phyloP scores from a whole-genome alignment of 2,329 filamentous ascomycete species.

The Aspergillus transmontanensis region DNA sequence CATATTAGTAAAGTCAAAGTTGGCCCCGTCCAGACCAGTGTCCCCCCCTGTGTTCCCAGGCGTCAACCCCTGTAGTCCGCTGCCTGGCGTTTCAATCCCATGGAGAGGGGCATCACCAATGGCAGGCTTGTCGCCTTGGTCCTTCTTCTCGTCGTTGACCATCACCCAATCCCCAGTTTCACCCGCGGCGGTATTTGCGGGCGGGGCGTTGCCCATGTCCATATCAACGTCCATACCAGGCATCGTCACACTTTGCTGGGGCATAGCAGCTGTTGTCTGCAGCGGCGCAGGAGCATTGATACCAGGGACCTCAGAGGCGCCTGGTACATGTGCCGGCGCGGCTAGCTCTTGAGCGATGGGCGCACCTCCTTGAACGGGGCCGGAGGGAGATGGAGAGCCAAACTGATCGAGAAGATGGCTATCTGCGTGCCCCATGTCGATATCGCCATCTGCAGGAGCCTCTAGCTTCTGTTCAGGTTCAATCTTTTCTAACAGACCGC shows the following conservation, averaged over 20 bases:
- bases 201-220: slow-evolving; percentile 55
- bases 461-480: slow-evolving; percentile 33
- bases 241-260: slow-evolving; percentile 14
- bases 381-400: slow-evolving; percentile 24
- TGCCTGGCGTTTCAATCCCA: slow-evolving; percentile 22
- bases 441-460: slow-evolving; percentile 29
- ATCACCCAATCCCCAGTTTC: slow-evolving; percentile 74
- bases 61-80: slow-evolving; percentile 28
- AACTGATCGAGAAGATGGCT: slow-evolving; percentile 39
- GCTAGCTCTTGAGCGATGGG: slow-evolving; percentile 54
- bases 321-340: slow-evolving; percentile 45
- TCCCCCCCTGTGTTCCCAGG: slow-evolving; percentile 30
- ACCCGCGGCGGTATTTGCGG: slow-evolving; percentile 43
- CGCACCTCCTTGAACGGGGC: slow-evolving; percentile 46
- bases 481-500: slow-evolving; percentile 66
- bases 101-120: slow-evolving; percentile 12
- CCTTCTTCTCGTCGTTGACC: slow-evolving; percentile 63
- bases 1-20: slow-evolving; percentile 51
- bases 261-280: slow-evolving; percentile 22
- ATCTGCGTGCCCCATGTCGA: slow-evolving; percentile 38
- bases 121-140: slow-evolving; percentile 30
- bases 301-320: slow-evolving; percentile 4
- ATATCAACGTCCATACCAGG: slow-evolving; percentile 45
- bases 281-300: slow-evolving; percentile 1
- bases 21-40: slow-evolving; percentile 37